phyloP scores from a whole-genome alignment of 2,329 filamentous ascomycete genomes.

The Diaporthe longicolla region DNA sequence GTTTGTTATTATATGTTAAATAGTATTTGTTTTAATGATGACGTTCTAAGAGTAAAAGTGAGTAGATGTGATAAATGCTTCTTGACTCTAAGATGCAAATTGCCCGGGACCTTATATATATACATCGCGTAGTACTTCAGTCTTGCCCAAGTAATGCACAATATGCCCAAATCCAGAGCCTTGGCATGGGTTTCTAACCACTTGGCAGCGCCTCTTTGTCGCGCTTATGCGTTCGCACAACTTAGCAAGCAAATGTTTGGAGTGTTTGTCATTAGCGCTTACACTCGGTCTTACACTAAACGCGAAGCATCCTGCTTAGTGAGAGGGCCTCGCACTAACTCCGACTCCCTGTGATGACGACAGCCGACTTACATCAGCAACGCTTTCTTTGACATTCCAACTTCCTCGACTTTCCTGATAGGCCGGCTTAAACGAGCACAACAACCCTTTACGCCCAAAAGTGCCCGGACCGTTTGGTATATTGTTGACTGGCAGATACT shows the following conservation, averaged over 20 bases:
- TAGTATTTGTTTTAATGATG: not conserved
- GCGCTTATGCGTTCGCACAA: not conserved
- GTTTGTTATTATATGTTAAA: not conserved
- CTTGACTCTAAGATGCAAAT: not conserved
- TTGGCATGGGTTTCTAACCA: not conserved
- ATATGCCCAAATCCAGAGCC: not conserved
- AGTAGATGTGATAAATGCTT: not conserved
- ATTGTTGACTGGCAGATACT: too few species aligned
- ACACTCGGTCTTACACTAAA: conserved; percentile 11
- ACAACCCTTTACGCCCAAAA: too few species aligned
- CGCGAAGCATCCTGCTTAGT: conserved; percentile 2
- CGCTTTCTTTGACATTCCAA: too few species aligned
- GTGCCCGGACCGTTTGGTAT: too few species aligned
- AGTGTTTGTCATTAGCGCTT: conserved; percentile 10
- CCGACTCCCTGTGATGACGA: too few species aligned
- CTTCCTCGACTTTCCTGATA: too few species aligned
- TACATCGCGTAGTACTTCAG: not conserved
- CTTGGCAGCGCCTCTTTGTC: not conserved
- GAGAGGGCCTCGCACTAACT: not conserved
- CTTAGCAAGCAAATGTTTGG: conserved; percentile 5
- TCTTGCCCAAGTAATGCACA: not conserved
- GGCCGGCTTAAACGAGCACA: too few species aligned
- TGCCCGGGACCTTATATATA: not conserved
- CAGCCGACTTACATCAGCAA: too few species aligned
- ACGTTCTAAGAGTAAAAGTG: not conserved